Evolutionary conservation across 225 moss, liverwort and hornwort species (phyloP), one percentile per base, ranked within the genome.

Genomic region (Asterella californica): DNA sequence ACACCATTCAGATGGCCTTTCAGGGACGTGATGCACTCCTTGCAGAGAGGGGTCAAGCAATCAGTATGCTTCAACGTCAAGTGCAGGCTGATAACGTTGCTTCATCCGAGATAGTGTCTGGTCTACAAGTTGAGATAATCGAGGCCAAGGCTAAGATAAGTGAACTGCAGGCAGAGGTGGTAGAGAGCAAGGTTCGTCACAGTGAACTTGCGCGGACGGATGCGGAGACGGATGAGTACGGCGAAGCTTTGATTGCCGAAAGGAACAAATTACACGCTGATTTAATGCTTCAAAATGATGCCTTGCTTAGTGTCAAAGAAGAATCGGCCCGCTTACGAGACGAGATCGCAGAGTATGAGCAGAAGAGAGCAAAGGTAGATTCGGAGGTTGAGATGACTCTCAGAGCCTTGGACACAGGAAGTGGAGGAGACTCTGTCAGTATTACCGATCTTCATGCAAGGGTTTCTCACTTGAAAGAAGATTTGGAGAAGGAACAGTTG

Each of bases 71-170:
- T 21, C 76, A n/a, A 0, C 36, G 15, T 25, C 37, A 76, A 45
- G 21, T 76, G 37, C 60, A 76, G 60, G 76, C 62, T 24, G 33
- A 60, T 15, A 62, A 76, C 48, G 48, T 32, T 36, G 79, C 68
- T 10, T 11, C 70, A n/a, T 54, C 69, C 45, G 68, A 69, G 46
- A 70, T 71, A 1, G 69, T 70, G 14, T 50, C 63, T 4, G 52
- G 79, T 47, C 68, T 69, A 14, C 71, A 79, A 21, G 29, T 71
- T 9, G 71, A 71, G 71, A 69, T 57, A 34, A 59, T 19, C 19
- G 53, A 71, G 22, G 79, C 54, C 0, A 52, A 69, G 79, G 67
- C 50, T 5, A 70, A 42, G 22, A 36, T 69, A 53, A 67, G 27
- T 15, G 47, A 68, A 21, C 55, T 71, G 17, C 49, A 70, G 49